Conservation (phyloP, 2,329 filamentous ascomycete species). For the Phialophora verrucosa region DNA sequence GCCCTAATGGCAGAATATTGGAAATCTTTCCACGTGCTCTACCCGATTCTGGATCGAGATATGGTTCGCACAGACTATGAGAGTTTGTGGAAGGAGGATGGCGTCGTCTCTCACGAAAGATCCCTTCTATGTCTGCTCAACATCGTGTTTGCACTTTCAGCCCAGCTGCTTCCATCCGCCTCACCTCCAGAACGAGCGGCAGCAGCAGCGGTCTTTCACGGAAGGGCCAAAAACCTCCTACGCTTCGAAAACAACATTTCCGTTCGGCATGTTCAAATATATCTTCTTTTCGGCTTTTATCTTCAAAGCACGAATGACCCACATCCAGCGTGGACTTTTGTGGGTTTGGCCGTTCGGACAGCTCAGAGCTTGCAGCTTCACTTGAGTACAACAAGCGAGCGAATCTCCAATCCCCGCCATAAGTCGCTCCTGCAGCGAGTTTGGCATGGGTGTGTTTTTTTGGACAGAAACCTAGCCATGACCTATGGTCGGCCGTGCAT, state of each 20-base stretch:
- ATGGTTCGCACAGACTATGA: constrained; percentile 50
- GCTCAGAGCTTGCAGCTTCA: constrained; percentile 57
- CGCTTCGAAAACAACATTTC: constrained; percentile 54
- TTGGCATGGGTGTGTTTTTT: constrained; percentile 48
- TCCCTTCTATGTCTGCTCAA: constrained; percentile 55
- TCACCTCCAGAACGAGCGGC: constrained; percentile 49
- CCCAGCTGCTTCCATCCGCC: constrained; percentile 53
- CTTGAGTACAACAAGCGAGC: constrained; percentile 47
- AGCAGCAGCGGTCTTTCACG: constrained; percentile 51
- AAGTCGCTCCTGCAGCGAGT: constrained; percentile 40
- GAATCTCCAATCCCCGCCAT: constrained; percentile 40
- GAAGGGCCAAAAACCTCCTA: constrained; percentile 51
- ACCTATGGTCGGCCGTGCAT: constrained; percentile 47
- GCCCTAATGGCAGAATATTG: constrained; percentile 55
- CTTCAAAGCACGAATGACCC: constrained; percentile 56
- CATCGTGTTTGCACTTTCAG: constrained; percentile 55
- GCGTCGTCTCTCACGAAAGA: constrained; percentile 49
- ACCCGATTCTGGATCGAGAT: constrained; percentile 52
- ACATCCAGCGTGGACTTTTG: constrained; percentile 58
- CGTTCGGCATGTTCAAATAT: constrained; percentile 53
- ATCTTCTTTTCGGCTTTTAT: constrained; percentile 57
- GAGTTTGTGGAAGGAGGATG: constrained; percentile 49
- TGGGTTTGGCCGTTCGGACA: constrained; percentile 54
- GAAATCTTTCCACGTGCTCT: constrained; percentile 55
- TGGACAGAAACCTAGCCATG: constrained; percentile 49